Base-by-base conservation (phyloP, 2,329 filamentous ascomycete species). In the Gliomastix tumulicola region DNA sequence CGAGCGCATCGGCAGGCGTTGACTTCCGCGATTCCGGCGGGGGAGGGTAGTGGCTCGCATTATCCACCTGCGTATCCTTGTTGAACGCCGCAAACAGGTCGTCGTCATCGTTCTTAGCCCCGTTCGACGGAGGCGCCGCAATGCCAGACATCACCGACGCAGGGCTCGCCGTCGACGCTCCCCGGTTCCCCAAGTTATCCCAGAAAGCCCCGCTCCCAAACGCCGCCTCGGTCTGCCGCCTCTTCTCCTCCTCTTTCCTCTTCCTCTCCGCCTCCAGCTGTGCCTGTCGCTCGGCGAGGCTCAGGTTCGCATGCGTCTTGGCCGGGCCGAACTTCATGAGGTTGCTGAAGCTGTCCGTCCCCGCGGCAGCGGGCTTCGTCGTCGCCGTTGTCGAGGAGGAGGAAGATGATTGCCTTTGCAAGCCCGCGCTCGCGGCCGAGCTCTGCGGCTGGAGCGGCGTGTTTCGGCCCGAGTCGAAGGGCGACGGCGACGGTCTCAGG, bases 151-250 rank as follows among this genome's bases (percentile, higher is more conserved):
- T 44, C 21, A 49, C 48, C 7, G 48, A 32, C 13, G 47, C 50
- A 32, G 56, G 54, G 37, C 57, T 60, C n/a, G n/a, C n/a, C 4
- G 50, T 30, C n/a, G 68, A 68, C 32, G 64, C 59, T 38, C 63
- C 59, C 30, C 71, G 63, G 22, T 71, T 70, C 33, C 78, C 87
- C 33, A 92, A 63, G 11, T 63, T 76, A 52, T 92, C 84, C 79
- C 84, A 89, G 54, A 88, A 87, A 42, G 79, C 77, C 10, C 75
- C 73, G 49, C 81, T 78, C 3, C 86, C 88, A 58, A 88, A 96
- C 42, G 90, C 80, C 21, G 76, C 72, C 45, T 92, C 86, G 49
- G 81, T 75, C 54, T 81, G 76, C 49, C 73, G 82, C 49, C 73
- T 76, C 53, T 77, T 76, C 54, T 89, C 82, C 40, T 82, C 82